Evolutionary conservation across 306 rosid species (phyloP).

Genomic region (Nissolia schottii): DNA sequence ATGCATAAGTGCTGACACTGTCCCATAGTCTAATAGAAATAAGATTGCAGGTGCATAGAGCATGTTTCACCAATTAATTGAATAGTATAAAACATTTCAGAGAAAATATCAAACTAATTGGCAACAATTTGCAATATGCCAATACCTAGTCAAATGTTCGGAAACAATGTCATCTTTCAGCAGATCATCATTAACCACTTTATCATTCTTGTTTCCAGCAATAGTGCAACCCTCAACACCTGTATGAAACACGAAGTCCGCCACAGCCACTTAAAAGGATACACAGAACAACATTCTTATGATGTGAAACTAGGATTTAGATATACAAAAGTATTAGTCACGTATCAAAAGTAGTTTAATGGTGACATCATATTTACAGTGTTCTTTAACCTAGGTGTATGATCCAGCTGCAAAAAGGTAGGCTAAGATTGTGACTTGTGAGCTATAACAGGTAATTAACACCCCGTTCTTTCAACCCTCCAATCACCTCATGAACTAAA

Average conservation of each 20-base stretch:
- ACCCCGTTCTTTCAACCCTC: not conserved
- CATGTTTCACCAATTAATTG: not conserved
- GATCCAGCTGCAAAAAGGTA: not conserved
- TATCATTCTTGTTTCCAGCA: constrained; percentile 34
- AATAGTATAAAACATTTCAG: not conserved
- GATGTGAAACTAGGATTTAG: not conserved
- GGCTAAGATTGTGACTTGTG: not conserved
- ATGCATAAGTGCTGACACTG: not conserved
- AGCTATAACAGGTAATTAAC: not conserved
- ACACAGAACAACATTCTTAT: not conserved
- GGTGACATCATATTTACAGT: not conserved
- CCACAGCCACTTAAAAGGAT: constrained; percentile 19
- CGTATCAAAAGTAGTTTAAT: not conserved
- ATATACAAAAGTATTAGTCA: not conserved
- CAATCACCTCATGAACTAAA: not conserved
- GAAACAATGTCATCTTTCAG: constrained; percentile 80
- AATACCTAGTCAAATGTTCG: constrained; percentile 96
- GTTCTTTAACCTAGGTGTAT: not conserved
- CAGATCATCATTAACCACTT: constrained; percentile 43
- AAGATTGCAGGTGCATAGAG: not conserved
- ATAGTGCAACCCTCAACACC: constrained; percentile 27
- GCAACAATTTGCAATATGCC: constrained; percentile 11
- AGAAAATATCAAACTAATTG: not conserved
- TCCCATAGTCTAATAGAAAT: not conserved
- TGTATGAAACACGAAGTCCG: constrained; percentile 31